A percentile compares a stretch with the other conserved stretches of the same genome.
phyloP scores from a whole-genome alignment of 805 yeast genomes.

The Starmerella etchellsii region DNA sequence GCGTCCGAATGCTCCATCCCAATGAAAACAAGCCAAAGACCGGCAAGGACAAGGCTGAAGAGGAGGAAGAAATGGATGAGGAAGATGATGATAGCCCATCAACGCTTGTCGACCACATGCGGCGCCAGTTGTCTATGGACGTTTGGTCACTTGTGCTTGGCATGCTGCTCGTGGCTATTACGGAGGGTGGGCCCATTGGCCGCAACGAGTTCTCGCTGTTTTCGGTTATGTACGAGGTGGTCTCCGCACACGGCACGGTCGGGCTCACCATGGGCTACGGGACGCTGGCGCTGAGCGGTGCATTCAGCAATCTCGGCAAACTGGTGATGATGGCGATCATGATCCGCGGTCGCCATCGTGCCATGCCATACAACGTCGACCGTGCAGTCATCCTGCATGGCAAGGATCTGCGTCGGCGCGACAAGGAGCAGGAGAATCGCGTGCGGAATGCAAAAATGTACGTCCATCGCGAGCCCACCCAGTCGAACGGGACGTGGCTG shows the following conservation, averaged over 20 bases:
- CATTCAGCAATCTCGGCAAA: slow-evolving; percentile 63
- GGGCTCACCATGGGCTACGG: slow-evolving; percentile 78
- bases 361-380: slow-evolving; percentile 83
- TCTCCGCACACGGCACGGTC: slow-evolving; percentile 93
- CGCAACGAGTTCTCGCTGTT: slow-evolving; percentile 30
- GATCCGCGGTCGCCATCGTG: slow-evolving; percentile 94
- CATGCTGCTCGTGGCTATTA: slow-evolving; percentile 70
- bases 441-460: slow-evolving; percentile 15
- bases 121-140: slow-evolving; percentile 86
- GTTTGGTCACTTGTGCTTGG: slow-evolving; percentile 88
- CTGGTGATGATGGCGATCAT: slow-evolving; percentile 77
- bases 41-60: slow-evolving; percentile 9
- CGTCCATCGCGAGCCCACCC: slow-evolving; percentile 12
- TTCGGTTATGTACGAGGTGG: slow-evolving; percentile 68
- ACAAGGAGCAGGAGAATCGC: slow-evolving; percentile 18
- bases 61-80: slow-evolving; percentile 24
- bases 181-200: slow-evolving; percentile 55
- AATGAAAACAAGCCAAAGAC: slow-evolving; percentile 20
- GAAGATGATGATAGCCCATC: slow-evolving; percentile 23
- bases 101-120: slow-evolving; percentile 45
- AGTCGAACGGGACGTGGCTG: slow-evolving; percentile 12
- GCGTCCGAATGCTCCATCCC: background rate
- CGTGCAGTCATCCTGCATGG: slow-evolving; percentile 84
- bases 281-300: slow-evolving; percentile 57
- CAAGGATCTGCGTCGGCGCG: slow-evolving; percentile 31